Evolutionary conservation across 805 yeast genomes (phyloP).

Genomic region (Candida xiaguanensis): DNA sequence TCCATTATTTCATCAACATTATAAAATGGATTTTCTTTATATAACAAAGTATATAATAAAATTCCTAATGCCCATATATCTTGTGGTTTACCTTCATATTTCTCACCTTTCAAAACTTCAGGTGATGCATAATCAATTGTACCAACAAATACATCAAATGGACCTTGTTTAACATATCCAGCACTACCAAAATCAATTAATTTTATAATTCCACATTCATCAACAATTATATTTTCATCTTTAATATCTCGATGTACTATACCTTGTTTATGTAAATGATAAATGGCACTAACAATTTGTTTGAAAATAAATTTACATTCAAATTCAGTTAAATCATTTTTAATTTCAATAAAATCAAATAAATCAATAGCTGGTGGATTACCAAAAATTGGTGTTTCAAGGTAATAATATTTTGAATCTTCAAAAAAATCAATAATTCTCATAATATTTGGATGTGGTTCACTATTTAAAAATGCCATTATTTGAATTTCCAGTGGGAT

Average conservation of each 20-base stretch:
- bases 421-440: constrained; percentile 87
- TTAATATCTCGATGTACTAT: constrained; percentile 93
- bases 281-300: constrained; percentile 75
- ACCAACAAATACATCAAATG: constrained; percentile 96
- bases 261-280: constrained; percentile 79
- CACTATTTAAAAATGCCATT: constrained; percentile 71
- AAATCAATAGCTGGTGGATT: constrained; percentile 86
- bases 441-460: constrained; percentile 86
- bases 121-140: constrained; percentile 98
- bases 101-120: constrained; percentile 83
- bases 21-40: constrained; percentile 93
- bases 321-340: constrained; percentile 71
- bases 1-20: constrained; percentile 95
- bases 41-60: constrained; percentile 80
- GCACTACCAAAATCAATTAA: constrained; percentile 95
- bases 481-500: constrained; percentile 96
- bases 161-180: constrained; percentile 85
- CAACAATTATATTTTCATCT: constrained; percentile 91
- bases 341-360: constrained; percentile 87
- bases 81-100: constrained; percentile 90
- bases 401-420: constrained; percentile 82
- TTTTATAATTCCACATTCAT: constrained; percentile 73
- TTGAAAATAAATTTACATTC: constrained; percentile 76
- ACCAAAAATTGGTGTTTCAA: constrained; percentile 91
- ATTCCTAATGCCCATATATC: constrained; percentile 98